Evolutionary conservation across 345 rosid species (phyloP), one percentile per base, ranked within the genome.

Genomic region (Geranium rotundifolium): DNA sequence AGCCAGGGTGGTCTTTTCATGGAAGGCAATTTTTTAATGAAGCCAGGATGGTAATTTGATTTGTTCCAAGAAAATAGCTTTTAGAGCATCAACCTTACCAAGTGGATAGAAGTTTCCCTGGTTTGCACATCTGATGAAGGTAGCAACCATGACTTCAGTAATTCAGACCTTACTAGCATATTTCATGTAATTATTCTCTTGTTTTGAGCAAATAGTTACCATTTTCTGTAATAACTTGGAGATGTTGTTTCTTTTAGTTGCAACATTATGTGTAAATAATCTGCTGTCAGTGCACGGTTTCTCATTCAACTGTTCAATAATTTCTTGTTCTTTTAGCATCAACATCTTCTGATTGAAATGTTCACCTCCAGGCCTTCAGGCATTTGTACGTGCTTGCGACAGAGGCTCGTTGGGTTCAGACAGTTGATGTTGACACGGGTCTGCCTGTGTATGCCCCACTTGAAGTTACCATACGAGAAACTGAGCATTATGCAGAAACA

Each of bases 331-430:
- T 46, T 27, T 62, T 46, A 19, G 66, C 50, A 56, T 57, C 60
- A 0, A 12, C 12, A 7, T 63, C 57, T 46, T 59, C 67, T 56
- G 15, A 39, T 62, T 69, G 64, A 63, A 63, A 34, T 61, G 50
- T 37, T 18, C 52, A 69, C 76, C 27, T 78, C 61, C 80, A 92
- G 98, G 98, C 98, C 67, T 87, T 92, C 79, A 84, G 98, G 81
- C 97, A 92, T 81, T 73, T 92, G 56, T 89, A 92, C 63, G 98
- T 92, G 66, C 96, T 92, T 50, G 95, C 97, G 59, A 78, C 95
- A 13, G 98, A 92, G 72, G 91, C 91, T 77, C 97, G 98, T 66
- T 89, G 92, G 95, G 76, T 92, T 79, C 97, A 87, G 76, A 92
- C 97, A 39, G 78, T 93, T 70, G 99, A 93, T 78, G 97, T 93